These are phyloP conservation scores for Backusella tuberculispora DNA, from an alignment of 192 early-diverging fungal species.

Conservation along the genomic window DNA sequence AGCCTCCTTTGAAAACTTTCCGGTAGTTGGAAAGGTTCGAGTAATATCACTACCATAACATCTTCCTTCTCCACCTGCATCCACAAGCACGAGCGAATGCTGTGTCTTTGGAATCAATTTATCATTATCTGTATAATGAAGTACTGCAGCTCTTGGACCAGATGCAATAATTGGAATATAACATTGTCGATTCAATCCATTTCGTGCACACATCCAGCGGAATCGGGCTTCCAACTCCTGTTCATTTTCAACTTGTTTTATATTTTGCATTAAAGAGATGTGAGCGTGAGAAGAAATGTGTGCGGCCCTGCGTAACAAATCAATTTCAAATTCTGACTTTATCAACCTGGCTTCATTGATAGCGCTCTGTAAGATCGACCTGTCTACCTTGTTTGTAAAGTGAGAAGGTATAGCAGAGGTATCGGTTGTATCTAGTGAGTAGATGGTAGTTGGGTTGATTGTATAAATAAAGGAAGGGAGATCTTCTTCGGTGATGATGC, in stretches of 20 bases:
- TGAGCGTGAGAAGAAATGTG: slow-evolving; percentile 80
- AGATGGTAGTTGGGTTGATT: slow-evolving; percentile 54
- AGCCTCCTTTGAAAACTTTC: slow-evolving; percentile 70
- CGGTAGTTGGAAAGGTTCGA: slow-evolving; percentile 81
- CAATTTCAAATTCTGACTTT: slow-evolving; percentile 80
- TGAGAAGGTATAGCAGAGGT: slow-evolving; percentile 33
- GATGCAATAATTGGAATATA: slow-evolving; percentile 86
- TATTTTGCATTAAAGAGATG: slow-evolving; percentile 72
- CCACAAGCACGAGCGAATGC: slow-evolving; percentile 73
- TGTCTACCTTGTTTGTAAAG: slow-evolving; percentile 23
- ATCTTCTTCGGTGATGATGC: slow-evolving; percentile 65
- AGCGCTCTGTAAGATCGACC: slow-evolving; percentile 46
- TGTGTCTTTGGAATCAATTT: slow-evolving; percentile 46
- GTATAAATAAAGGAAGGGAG: slow-evolving; percentile 50
- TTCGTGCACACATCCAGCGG: slow-evolving; percentile 67
- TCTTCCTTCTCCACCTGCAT: slow-evolving; percentile 80
- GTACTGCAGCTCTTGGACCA: slow-evolving; percentile 73
- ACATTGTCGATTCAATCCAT: slow-evolving; percentile 73
- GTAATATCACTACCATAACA: slow-evolving; percentile 94
- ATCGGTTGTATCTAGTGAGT: slow-evolving; percentile 54
- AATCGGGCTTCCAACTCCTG: slow-evolving; percentile 79
- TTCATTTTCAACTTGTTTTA: slow-evolving; percentile 67
- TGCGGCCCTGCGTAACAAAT: slow-evolving; percentile 74
- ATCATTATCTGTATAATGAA: slow-evolving; percentile 88
- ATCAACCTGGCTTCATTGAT: slow-evolving; percentile 79